These are phyloP conservation scores for Somion occarium DNA, from an alignment of 1,284 basidiomycete genomes.

Conservation along the genomic window DNA sequence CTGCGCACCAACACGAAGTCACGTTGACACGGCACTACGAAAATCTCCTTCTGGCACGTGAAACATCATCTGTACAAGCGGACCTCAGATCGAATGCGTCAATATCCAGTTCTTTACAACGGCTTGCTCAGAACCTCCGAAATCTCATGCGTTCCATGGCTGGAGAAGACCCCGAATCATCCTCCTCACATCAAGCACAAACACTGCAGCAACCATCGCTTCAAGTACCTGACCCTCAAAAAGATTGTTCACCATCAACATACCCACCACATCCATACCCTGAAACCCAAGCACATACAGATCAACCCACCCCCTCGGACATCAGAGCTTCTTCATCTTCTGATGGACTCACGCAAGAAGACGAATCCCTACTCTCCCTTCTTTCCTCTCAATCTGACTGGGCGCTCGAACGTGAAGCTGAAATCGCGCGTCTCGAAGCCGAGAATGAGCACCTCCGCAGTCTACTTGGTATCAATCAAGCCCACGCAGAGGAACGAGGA, in stretches of 20 bases:
- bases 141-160: constrained; percentile 67
- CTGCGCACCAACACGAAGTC: constrained; percentile 89
- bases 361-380: constrained; percentile 17
- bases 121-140: constrained; percentile 69
- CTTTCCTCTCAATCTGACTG: constrained; percentile 57
- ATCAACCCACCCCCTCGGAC: not conserved
- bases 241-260: constrained; percentile 5
- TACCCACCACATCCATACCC: constrained; percentile 16
- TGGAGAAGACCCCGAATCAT: constrained; percentile 34
- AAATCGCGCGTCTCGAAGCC: constrained; percentile 71
- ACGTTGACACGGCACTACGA: constrained; percentile 92
- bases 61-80: constrained; percentile 55
- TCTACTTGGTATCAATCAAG: constrained; percentile 67
- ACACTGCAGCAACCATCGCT: constrained; percentile 19
- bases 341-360: not conserved
- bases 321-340: not conserved
- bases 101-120: constrained; percentile 53
- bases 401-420: constrained; percentile 79
- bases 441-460: constrained; percentile 80
- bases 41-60: constrained; percentile 70
- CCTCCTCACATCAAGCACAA: constrained; percentile 29
- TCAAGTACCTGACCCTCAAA: constrained; percentile 6
- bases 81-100: constrained; percentile 58
- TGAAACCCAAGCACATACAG: constrained; percentile 4
- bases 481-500: constrained; percentile 45